A percentile compares a stretch with the other conserved stretches of the same genome.
These are phyloP conservation scores for Trametes meyenii DNA, from an alignment of 768 basidiomycete genomes.

Conservation along the genomic window DNA sequence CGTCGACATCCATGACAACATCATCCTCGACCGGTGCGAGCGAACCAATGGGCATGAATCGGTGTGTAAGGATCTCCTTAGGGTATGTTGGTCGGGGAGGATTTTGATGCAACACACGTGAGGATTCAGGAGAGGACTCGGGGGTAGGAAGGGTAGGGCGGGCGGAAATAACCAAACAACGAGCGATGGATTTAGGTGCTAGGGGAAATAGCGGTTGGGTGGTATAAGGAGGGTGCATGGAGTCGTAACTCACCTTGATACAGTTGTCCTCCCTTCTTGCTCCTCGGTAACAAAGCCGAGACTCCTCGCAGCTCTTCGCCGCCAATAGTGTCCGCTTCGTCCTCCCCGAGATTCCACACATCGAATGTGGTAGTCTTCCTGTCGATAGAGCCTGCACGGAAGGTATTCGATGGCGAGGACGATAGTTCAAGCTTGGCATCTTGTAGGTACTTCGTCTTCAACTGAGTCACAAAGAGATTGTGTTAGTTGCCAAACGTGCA, in stretches of 20 bases:
- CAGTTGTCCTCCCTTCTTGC: slow-evolving; percentile 58
- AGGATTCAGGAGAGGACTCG: slow-evolving; percentile 18
- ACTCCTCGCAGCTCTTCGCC: slow-evolving; percentile 68
- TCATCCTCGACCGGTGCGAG: slow-evolving; percentile 34
- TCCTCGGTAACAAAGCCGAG: slow-evolving; percentile 66
- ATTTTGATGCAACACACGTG: slow-evolving; percentile 42
- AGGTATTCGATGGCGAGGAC: slow-evolving; percentile 43
- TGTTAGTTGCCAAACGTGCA: neutral
- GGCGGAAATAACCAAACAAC: slow-evolving; percentile 60
- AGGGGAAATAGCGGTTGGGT: neutral
- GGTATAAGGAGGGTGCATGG: neutral
- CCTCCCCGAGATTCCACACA: slow-evolving; percentile 62
- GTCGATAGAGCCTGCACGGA: slow-evolving; percentile 51
- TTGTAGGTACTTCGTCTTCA: slow-evolving; percentile 68
- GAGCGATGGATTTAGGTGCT: slow-evolving; percentile 65
- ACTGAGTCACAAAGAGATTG: slow-evolving; percentile 38
- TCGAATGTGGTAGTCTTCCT: slow-evolving; percentile 62
- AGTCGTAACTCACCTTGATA: slow-evolving; percentile 50
- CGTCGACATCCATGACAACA: slow-evolving; percentile 30
- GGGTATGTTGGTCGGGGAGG: slow-evolving; percentile 62
- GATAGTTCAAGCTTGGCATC: slow-evolving; percentile 47
- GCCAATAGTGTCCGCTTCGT: slow-evolving; percentile 41
- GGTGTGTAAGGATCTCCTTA: slow-evolving; percentile 60
- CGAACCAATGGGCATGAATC: slow-evolving; percentile 66
- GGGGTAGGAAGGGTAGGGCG: slow-evolving; percentile 41